Evolutionary conservation across 1,284 basidiomycete genomes (phyloP).

Genomic region (Singerocomus inundabilis): DNA sequence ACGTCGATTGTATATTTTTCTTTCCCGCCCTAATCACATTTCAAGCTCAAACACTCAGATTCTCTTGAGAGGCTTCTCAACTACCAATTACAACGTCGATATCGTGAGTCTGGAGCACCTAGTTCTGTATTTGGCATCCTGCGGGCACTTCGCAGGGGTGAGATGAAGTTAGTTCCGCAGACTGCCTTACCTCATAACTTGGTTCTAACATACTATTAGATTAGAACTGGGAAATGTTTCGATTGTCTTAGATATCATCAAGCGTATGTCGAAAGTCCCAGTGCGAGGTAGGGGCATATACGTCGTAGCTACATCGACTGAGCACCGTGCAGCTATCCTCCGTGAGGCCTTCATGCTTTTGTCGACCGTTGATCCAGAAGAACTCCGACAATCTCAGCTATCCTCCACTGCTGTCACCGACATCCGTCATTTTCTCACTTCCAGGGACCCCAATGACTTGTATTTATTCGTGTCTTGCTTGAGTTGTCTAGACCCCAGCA

Average conservation of each 20-base stretch:
- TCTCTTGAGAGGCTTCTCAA: slow-evolving; percentile 17
- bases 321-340: slow-evolving; percentile 38
- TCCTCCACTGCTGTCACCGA: slow-evolving; percentile 40
- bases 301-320: neutral
- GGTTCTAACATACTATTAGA: slow-evolving; percentile 30
- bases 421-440: slow-evolving; percentile 57
- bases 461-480: slow-evolving; percentile 67
- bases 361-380: slow-evolving; percentile 31
- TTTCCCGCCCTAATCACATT: slow-evolving; percentile 9
- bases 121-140: slow-evolving; percentile 13
- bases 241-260: slow-evolving; percentile 44
- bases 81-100: slow-evolving; percentile 16
- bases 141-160: slow-evolving; percentile 20
- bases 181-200: slow-evolving; percentile 10
- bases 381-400: slow-evolving; percentile 31
- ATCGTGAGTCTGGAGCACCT: slow-evolving; percentile 9
- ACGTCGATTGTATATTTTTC: slow-evolving; percentile 2
- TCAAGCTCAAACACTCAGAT: slow-evolving; percentile 26
- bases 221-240: slow-evolving; percentile 26
- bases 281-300: slow-evolving; percentile 34
- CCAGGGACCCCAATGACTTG: slow-evolving; percentile 55
- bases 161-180: slow-evolving; percentile 21
- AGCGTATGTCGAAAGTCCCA: slow-evolving; percentile 29
- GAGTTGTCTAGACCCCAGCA: slow-evolving; percentile 48
- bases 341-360: slow-evolving; percentile 53